Base-by-base conservation (phyloP, 148 eudicot genomes). In the Arctostaphylos glauca region DNA sequence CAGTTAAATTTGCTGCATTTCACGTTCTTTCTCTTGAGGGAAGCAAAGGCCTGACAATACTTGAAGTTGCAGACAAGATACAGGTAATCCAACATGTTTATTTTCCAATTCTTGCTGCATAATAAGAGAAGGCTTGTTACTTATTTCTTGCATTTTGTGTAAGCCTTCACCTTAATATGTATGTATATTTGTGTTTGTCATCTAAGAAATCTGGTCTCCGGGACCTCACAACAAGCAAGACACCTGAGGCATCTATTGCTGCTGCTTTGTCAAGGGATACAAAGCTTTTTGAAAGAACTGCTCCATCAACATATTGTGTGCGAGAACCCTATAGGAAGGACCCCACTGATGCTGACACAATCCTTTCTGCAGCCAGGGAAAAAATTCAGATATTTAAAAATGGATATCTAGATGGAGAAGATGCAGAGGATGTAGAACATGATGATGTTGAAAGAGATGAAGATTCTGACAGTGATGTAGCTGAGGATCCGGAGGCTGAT, bases 171-270 rank as follows among this genome's bases (percentile, higher is more conserved):
- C 12, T 81, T 18, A 43, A 54, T 77, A 5, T 77, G 1, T 9
- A 13, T 2, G 2, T 48, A 23, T 66, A 5, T 71, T 68, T 60
- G 19, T 49, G 48, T 78, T 55, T 81, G 18, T 12, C 8, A 18
- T 83, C 59, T 19, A 80, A 96, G 98, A 96, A 86, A 92, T 94
- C 98, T 80, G 98, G 98, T 78, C 95, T 94, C 41, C 91, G 98
- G 70, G 98, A 96, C 82, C 92, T 96, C 64, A 92, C 95, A 41
- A 94, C 98, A 73, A 96, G 98, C 89, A 96, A 93, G 91, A 96
- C 98, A 43, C 98, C 98, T 31, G 98, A 96, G 87, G 98, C 98
- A 58, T 96, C 98, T 53, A 92, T 96, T 80, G 94, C 98, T 60
- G 98, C 98, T 66, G 98, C 98, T 70, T 87, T 96, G 80, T 96